Percentiles rank a stretch among this genome's conserved stretches.
Evolutionary conservation across 2,329 filamentous ascomycete species (phyloP).

Genomic region (Penicillium sp.): DNA sequence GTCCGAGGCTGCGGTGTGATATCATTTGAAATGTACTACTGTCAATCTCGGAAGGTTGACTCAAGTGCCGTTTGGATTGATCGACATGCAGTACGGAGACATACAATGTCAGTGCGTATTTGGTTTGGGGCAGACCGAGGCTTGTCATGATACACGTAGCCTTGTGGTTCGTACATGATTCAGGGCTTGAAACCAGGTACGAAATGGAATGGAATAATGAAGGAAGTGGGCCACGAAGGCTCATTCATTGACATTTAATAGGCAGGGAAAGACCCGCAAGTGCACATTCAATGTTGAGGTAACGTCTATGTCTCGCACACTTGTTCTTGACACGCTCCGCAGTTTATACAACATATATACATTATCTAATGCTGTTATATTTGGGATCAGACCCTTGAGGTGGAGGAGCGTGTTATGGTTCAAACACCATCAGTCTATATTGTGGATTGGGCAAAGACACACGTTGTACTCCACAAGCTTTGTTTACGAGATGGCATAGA

Average conservation of each 20-base stretch:
- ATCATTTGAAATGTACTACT: conserved; percentile 3
- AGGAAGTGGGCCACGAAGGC: neutral
- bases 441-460: neutral
- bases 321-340: neutral
- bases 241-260: neutral
- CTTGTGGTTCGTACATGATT: neutral
- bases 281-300: neutral
- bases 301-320: neutral
- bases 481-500: conserved; percentile 9
- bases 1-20: conserved; percentile 5
- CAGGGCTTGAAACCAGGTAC: neutral
- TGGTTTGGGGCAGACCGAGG: neutral
- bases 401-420: neutral
- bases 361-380: conserved; percentile 1
- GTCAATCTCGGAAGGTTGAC: neutral
- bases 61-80: neutral
- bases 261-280: neutral
- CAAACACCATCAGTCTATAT: neutral
- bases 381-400: neutral
- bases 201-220: neutral
- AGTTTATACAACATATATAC: neutral
- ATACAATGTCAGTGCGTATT: neutral
- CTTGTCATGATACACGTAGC: neutral
- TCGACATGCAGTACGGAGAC: neutral
- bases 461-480: conserved; percentile 1